These are phyloP conservation scores for Phialocephala sp. DNA, from an alignment of 2,329 filamentous ascomycete genomes.

Conservation along the genomic window DNA sequence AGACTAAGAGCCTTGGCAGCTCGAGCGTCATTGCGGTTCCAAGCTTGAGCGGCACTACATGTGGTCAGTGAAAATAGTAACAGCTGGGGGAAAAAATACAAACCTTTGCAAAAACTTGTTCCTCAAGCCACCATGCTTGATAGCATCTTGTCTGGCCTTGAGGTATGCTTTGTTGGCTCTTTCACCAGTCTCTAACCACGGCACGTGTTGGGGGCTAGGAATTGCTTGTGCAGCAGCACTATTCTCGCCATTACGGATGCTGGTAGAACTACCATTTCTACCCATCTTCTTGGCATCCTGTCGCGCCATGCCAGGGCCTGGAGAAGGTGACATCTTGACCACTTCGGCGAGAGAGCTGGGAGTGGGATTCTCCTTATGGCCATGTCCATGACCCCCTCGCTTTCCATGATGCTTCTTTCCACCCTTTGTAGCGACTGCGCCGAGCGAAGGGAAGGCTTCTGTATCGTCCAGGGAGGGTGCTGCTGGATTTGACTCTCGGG, in stretches of 20 bases:
- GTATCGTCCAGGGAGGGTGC: constrained; percentile 88
- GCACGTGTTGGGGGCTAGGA: constrained; percentile 85
- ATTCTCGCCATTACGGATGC: constrained; percentile 73
- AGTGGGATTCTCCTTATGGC: constrained; percentile 68
- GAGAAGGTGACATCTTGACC: constrained; percentile 92
- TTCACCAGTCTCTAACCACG: constrained; percentile 94
- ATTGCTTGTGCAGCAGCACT: constrained; percentile 84
- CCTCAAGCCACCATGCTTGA: constrained; percentile 93
- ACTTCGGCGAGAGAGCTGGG: constrained; percentile 90
- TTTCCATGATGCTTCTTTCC: constrained; percentile 95
- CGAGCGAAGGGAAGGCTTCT: constrained; percentile 91
- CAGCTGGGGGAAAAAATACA: constrained; percentile 25
- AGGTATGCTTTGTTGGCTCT: constrained; percentile 92
- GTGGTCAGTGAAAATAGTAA: constrained; percentile 29
- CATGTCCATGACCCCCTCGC: constrained; percentile 78
- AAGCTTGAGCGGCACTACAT: constrained; percentile 88
- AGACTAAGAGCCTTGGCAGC: constrained; percentile 94
- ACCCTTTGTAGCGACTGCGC: constrained; percentile 74
- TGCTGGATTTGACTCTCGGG: constrained; percentile 60
- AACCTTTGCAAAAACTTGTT: constrained; percentile 98
- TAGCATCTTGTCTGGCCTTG: constrained; percentile 92
- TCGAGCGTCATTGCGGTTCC: constrained; percentile 96
- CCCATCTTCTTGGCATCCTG: constrained; percentile 64
- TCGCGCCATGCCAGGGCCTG: constrained; percentile 65
- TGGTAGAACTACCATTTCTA: constrained; percentile 69